These are phyloP conservation scores for Penicillium longicatenatum DNA, from an alignment of 495 filamentous ascomycete species.

Conservation along the genomic window DNA sequence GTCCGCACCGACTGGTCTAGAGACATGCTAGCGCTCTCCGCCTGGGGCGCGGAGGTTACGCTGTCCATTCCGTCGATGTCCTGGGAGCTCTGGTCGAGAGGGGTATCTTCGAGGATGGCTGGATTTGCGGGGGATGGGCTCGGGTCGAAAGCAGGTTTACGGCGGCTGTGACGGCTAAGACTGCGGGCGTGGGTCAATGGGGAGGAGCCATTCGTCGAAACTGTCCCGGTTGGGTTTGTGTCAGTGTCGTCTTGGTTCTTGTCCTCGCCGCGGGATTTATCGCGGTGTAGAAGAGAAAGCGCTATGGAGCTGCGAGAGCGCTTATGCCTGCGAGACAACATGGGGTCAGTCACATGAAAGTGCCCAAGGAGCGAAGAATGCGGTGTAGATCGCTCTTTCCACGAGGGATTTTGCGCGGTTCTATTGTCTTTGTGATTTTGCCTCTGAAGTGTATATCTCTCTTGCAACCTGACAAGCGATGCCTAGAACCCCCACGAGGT, in stretches of 20 bases:
- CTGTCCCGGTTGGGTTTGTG: conserved; percentile 31
- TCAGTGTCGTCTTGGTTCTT: conserved; percentile 32
- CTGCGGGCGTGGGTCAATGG: conserved; percentile 34
- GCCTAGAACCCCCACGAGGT: not conserved
- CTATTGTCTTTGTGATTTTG: not conserved
- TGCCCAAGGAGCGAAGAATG: not conserved
- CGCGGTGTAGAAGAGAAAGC: conserved; percentile 53
- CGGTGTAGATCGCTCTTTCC: not conserved
- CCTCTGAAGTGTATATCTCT: not conserved
- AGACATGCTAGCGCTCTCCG: conserved; percentile 47
- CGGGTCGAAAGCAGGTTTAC: conserved; percentile 26
- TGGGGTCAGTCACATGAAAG: conserved; percentile 31
- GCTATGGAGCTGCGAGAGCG: conserved; percentile 56
- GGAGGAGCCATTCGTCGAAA: conserved; percentile 29
- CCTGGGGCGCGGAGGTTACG: conserved; percentile 33
- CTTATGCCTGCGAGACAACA: conserved; percentile 47
- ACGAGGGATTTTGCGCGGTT: not conserved
- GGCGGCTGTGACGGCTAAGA: conserved; percentile 32
- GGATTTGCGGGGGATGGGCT: conserved; percentile 24
- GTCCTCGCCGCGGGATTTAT: conserved; percentile 52
- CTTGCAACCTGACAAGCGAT: not conserved
- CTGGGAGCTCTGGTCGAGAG: conserved; percentile 27
- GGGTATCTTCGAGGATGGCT: conserved; percentile 28
- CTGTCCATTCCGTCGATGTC: conserved; percentile 33
- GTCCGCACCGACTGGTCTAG: conserved; percentile 94